Evolutionary conservation across 2,329 filamentous ascomycete genomes (phyloP), one percentile per base, ranked within the genome.

Genomic region (Colletotrichum tropicale): DNA sequence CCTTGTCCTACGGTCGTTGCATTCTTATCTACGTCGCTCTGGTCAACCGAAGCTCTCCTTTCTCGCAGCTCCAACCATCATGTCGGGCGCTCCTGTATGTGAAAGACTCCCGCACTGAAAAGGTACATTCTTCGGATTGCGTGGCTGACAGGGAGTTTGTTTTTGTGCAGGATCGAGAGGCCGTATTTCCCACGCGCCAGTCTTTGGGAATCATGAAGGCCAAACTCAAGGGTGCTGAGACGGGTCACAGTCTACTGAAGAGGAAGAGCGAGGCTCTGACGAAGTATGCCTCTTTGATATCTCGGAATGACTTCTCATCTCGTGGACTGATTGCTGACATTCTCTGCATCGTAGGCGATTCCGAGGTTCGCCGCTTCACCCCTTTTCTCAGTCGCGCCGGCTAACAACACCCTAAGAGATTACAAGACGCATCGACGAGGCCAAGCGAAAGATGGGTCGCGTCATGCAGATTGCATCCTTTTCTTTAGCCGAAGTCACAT

Each of bases 401-500:
- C 68, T 67, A 32, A 72, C 56, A 21, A 43, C 36, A 15, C 15
- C 18, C 36, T 18, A 24, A 95, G 97, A 99, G 82, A 99, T 99
- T 82, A 98, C 97, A 66, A 93, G 93, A 84, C 94, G 97, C 82
- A 99, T 99, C 86, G 96, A 99, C 88, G 97, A 99, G 86, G 97
- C 97, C 56, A 99, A 99, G 87, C 94, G 96, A 81, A 99, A 99
- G 89, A 99, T 99, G 96, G 97, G 97, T 74, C 92, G 96, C 38
- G 97, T 99, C 48, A 99, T 99, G 97, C 96, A 98, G 86, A 98
- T 99, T 82, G 97, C 97, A 55, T 96, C 97, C 61, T 98, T 99
- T 87, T 98, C 96, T 58, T 91, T 99, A 21, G 97, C 97, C 76
- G 97, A 98, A 87, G 97, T 99, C 72, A 98, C 96, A 65, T 99